Conservation (phyloP, 2,329 filamentous ascomycete species). For the Fusarium bactridioides region DNA sequence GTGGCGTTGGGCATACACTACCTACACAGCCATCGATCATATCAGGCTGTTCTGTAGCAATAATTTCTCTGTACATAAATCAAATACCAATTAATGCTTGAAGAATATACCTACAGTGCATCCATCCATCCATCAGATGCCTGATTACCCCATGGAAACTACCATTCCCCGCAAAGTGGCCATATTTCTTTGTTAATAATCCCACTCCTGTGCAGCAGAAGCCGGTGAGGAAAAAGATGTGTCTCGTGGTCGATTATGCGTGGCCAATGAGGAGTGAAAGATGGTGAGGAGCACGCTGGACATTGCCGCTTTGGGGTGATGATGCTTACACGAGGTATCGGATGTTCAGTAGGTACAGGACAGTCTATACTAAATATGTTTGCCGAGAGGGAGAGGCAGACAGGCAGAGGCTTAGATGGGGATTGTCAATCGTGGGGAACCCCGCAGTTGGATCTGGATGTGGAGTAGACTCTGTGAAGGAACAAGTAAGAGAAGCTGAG, state of each 20-base stretch:
- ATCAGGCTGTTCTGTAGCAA: conserved; percentile 30
- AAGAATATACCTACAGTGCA: background rate
- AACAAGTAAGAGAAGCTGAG: conserved; percentile 10
- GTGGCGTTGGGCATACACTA: conserved; percentile 31
- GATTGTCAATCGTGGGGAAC: conserved; percentile 25
- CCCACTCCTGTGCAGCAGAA: conserved; percentile 7
- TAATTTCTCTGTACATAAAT: conserved; percentile 4
- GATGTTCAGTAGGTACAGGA: background rate
- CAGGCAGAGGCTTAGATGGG: background rate
- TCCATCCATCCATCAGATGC: background rate
- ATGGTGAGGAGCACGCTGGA: conserved; percentile 21
- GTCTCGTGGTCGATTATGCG: background rate
- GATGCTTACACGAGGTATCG: background rate
- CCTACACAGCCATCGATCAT: conserved; percentile 10
- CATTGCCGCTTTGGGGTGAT: conserved; percentile 23
- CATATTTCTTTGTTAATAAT: background rate
- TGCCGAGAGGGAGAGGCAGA: background rate
- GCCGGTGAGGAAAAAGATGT: conserved; percentile 1
- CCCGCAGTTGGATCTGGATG: conserved; percentile 20
- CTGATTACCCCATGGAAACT: conserved; percentile 35
- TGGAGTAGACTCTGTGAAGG: background rate
- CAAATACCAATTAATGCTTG: background rate
- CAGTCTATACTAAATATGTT: background rate
- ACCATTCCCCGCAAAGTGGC: conserved; percentile 24
- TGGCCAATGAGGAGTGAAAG: conserved; percentile 2